phyloP scores from a whole-genome alignment of 1,284 basidiomycete species.

The Marasmius fiardii region DNA sequence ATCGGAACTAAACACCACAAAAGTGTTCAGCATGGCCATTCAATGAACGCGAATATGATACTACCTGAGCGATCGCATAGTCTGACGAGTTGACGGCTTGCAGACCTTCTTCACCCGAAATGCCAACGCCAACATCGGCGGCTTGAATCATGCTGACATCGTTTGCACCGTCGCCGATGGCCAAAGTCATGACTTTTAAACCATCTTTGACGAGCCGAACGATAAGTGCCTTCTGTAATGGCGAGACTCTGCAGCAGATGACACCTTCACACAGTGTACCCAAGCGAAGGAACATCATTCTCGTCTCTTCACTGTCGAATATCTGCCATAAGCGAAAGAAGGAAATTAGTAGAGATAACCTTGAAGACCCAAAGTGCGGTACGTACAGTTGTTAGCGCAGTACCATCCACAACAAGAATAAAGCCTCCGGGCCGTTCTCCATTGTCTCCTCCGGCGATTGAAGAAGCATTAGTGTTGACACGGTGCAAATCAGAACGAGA shows the following conservation, averaged over 20 bases:
- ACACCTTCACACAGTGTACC: slow-evolving; percentile 92
- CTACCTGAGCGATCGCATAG: slow-evolving; percentile 91
- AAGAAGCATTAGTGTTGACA: slow-evolving; percentile 15
- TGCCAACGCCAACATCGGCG: slow-evolving; percentile 95
- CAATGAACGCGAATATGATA: background rate
- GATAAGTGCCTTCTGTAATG: slow-evolving; percentile 93
- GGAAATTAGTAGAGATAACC: too few species aligned
- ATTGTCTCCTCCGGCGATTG: slow-evolving; percentile 63
- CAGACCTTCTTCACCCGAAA: slow-evolving; percentile 93
- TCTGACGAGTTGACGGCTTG: slow-evolving; percentile 98
- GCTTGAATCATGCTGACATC: slow-evolving; percentile 95
- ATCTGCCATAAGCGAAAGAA: too few species aligned
- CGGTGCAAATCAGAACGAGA: slow-evolving; percentile 15
- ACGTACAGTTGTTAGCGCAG: slow-evolving; percentile 30
- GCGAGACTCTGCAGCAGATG: slow-evolving; percentile 96
- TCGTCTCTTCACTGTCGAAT: slow-evolving; percentile 71
- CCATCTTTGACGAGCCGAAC: slow-evolving; percentile 92
- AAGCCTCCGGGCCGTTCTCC: slow-evolving; percentile 71
- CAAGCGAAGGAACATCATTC: slow-evolving; percentile 79
- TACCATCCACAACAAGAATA: slow-evolving; percentile 78
- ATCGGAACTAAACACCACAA: slow-evolving; percentile 68
- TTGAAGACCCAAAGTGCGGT: background rate
- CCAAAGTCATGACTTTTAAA: slow-evolving; percentile 86
- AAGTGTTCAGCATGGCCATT: background rate
- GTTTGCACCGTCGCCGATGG: slow-evolving; percentile 97